phyloP scores from a whole-genome alignment of 2,329 filamentous ascomycete species.

The Diaporthe eres region DNA sequence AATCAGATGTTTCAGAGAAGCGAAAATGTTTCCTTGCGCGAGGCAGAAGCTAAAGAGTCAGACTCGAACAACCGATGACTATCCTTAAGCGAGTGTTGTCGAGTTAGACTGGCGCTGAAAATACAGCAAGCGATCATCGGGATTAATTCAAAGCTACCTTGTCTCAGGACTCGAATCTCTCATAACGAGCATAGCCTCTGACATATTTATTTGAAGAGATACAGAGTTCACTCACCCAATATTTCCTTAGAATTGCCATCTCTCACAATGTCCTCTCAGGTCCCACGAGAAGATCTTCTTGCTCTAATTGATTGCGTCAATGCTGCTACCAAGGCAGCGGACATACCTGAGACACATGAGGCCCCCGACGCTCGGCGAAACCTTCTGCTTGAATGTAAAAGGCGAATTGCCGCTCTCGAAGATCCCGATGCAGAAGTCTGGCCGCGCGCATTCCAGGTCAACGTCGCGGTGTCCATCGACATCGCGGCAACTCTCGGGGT shows the following conservation, averaged over 20 bases:
- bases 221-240: accelerated
- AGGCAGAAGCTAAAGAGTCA: background rate
- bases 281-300: background rate
- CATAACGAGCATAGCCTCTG: background rate
- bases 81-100: background rate
- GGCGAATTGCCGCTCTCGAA: background rate
- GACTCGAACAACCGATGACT: background rate
- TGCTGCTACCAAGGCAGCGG: background rate
- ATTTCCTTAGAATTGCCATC: accelerated
- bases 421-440: constrained; percentile 27
- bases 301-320: background rate
- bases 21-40: background rate
- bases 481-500: constrained; percentile 19
- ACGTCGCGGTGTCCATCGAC: constrained; percentile 11
- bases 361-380: background rate
- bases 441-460: constrained; percentile 34
- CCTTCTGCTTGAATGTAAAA: background rate
- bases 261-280: background rate
- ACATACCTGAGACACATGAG: background rate
- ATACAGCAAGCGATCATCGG: background rate
- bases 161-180: background rate
- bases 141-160: background rate
- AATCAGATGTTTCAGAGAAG: background rate
- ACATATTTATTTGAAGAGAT: accelerated
- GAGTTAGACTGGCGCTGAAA: background rate